These are phyloP conservation scores for Rhodotorula sp. DNA, from an alignment of 1,284 basidiomycete species.

Conservation along the genomic window DNA sequence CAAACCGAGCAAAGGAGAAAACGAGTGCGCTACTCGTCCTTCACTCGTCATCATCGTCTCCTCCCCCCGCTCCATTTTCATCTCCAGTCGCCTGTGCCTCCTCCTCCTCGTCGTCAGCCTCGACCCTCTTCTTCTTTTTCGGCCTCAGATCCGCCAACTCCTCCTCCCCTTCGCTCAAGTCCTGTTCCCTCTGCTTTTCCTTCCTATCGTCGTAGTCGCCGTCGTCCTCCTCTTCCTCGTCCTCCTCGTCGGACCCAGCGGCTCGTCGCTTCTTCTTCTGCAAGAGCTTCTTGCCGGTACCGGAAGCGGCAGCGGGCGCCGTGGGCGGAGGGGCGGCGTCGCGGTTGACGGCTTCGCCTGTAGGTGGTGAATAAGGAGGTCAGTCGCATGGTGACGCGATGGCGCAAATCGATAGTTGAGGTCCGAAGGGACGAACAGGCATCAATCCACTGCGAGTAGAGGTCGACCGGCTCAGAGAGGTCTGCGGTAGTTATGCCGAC, in stretches of 20 bases:
- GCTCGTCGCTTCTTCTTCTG: conserved; percentile 4
- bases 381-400: not conserved
- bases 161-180: conserved; percentile 6
- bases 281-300: not conserved
- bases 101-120: conserved; percentile 1
- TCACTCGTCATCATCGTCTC: conserved; percentile 47
- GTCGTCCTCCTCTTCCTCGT: conserved; percentile 7
- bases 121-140: conserved; percentile 5
- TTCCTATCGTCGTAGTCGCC: not conserved
- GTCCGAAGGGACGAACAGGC: conserved; percentile 47
- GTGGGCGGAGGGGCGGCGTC: not conserved
- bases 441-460: conserved; percentile 52
- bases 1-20: too few relatives aligned
- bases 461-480: conserved; percentile 50
- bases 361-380: accelerated
- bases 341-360: conserved; percentile 22
- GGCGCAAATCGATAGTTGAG: too few relatives aligned
- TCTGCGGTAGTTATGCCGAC: conserved; percentile 30
- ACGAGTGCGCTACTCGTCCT: not conserved
- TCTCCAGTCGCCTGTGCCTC: conserved; percentile 12
- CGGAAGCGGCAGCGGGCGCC: too few relatives aligned
- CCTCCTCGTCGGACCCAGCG: not conserved
- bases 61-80: not conserved
- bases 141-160: conserved; percentile 17
- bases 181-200: not conserved